A percentile compares a stretch with the other conserved stretches of the same genome.
phyloP scores from a whole-genome alignment of 2,329 filamentous ascomycete genomes.

The Conoideocrella luteorostrata region DNA sequence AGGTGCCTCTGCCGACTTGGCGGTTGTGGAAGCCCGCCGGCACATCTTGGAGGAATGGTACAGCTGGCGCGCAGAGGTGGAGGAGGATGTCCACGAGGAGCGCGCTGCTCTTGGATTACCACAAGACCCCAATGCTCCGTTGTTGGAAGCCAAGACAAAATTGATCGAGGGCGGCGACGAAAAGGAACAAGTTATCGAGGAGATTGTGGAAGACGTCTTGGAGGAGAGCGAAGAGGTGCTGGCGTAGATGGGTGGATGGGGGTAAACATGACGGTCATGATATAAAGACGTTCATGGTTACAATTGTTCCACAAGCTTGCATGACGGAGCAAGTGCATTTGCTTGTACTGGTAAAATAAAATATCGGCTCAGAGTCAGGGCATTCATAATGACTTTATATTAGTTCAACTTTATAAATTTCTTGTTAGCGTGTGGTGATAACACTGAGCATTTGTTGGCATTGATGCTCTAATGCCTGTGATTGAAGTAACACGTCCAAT shows the following conservation, averaged over 20 bases:
- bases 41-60: conserved; percentile 82
- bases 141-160: conserved; percentile 50
- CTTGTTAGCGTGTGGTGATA: too few relatives aligned
- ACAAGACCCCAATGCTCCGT: conserved; percentile 55
- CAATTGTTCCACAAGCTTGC: conserved; percentile 19
- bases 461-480: too few relatives aligned
- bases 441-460: too few relatives aligned
- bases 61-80: conserved; percentile 70
- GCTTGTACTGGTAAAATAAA: conserved; percentile 26
- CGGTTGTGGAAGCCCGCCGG: conserved; percentile 83
- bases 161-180: conserved; percentile 51
- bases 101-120: conserved; percentile 61
- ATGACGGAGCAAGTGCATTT: conserved; percentile 22
- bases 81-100: conserved; percentile 67
- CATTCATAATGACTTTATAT: conserved; percentile 7
- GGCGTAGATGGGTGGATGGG: conserved; percentile 18
- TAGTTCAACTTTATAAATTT: background rate
- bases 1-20: conserved; percentile 87
- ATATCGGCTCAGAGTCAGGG: conserved; percentile 4
- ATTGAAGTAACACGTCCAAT: too few relatives aligned
- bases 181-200: conserved; percentile 77
- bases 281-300: background rate
- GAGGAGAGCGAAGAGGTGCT: conserved; percentile 80
- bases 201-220: conserved; percentile 76
- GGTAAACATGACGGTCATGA: background rate